Percentiles rank a stretch among this genome's conserved stretches.
Evolutionary conservation across 768 basidiomycete genomes (phyloP).

Genomic region (Collybia nuda): DNA sequence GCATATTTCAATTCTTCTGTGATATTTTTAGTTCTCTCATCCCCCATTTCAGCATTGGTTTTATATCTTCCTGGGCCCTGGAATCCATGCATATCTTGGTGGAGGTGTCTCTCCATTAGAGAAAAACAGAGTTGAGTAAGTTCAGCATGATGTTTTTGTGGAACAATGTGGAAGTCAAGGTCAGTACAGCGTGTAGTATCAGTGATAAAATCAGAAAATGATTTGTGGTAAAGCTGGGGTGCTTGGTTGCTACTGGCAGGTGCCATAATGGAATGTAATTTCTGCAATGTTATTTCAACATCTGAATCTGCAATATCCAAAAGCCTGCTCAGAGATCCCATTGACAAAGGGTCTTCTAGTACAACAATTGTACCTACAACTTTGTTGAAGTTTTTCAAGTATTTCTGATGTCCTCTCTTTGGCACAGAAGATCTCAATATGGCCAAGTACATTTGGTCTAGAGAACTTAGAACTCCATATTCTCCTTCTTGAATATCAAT

Average conservation of each 20-base stretch:
- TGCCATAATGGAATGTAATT: constrained; percentile 1
- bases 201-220: constrained; percentile 6
- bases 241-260: background rate
- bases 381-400: background rate
- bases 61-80: background rate
- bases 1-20: constrained; percentile 8
- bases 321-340: background rate
- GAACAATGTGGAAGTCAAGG: constrained; percentile 2
- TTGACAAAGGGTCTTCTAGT: background rate
- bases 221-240: constrained; percentile 1
- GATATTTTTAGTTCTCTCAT: background rate
- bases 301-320: background rate
- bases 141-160: constrained; percentile 4
- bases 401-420: no score
- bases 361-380: background rate
- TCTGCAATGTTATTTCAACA: background rate
- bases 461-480: no score
- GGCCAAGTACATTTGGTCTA: no score
- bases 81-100: constrained; percentile 7
- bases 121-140: constrained; percentile 4
- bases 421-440: no score
- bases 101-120: constrained; percentile 5
- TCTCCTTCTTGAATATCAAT: no score
- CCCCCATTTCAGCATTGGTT: background rate
- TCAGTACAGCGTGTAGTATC: constrained; percentile 1